These are phyloP conservation scores for Fonsecaea nubica DNA, from an alignment of 2,329 filamentous ascomycete species.

Conservation along the genomic window DNA sequence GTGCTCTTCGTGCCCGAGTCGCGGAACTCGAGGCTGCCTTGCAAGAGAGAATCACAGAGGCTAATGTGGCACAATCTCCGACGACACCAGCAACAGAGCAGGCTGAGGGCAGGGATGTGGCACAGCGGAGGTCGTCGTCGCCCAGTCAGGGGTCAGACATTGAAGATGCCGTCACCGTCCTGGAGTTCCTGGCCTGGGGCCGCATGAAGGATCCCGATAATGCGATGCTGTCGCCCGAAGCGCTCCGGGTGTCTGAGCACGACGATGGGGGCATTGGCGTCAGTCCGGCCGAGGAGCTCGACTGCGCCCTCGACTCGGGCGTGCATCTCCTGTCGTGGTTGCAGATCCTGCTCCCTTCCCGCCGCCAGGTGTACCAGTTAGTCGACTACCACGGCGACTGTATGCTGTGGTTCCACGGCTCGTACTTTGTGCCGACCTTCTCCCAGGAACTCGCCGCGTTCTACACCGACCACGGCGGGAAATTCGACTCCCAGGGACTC, in stretches of 20 bases:
- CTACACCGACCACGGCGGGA: slow-evolving; percentile 46
- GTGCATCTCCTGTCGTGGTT: slow-evolving; percentile 43
- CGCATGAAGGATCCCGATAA: slow-evolving; percentile 50
- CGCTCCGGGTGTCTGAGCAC: slow-evolving; percentile 21
- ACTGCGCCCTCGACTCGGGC: slow-evolving; percentile 32
- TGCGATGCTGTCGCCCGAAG: slow-evolving; percentile 27
- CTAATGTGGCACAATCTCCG: slow-evolving; percentile 10
- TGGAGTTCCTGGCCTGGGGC: slow-evolving; percentile 59
- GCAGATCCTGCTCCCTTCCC: slow-evolving; percentile 48
- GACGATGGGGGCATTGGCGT: slow-evolving; percentile 13
- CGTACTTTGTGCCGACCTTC: slow-evolving; percentile 50
- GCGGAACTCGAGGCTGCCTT: slow-evolving; percentile 42
- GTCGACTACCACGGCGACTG: slow-evolving; percentile 49
- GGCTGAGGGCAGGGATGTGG: slow-evolving; percentile 15
- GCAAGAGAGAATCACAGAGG: slow-evolving; percentile 32
- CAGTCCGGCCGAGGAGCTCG: slow-evolving; percentile 38
- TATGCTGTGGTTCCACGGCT: slow-evolving; percentile 51
- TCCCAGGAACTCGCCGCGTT: slow-evolving; percentile 48
- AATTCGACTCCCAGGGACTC: slow-evolving; percentile 44
- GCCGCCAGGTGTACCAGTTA: slow-evolving; percentile 38
- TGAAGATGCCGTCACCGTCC: slow-evolving; percentile 54
- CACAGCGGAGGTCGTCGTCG: slow-evolving; percentile 22
- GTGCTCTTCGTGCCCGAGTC: slow-evolving; percentile 41
- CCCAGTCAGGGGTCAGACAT: slow-evolving; percentile 42
- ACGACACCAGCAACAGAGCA: slow-evolving; percentile 14